A percentile compares a stretch with the other conserved stretches of the same genome.
Conservation (phyloP, 805 yeast species). For the Lipomyces spencermartinsiae region DNA sequence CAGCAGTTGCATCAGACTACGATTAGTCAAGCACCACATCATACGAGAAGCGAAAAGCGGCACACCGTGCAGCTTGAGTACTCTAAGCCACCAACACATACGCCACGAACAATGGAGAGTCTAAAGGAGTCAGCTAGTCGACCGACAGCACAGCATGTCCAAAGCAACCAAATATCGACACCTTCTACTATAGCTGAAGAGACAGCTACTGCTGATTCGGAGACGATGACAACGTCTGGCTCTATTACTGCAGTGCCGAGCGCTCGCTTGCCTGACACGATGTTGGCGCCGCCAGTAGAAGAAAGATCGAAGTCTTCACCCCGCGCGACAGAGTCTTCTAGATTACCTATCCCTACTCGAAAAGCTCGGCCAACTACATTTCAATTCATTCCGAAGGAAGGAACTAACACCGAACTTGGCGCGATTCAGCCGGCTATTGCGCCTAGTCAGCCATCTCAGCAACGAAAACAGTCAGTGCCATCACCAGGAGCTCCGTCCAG, state of each 20-base stretch:
- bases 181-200: neutral
- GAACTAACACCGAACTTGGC: conserved; percentile 1
- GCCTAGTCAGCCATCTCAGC: neutral
- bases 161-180: neutral
- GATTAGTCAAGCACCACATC: conserved; percentile 12
- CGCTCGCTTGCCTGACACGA: neutral
- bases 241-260: neutral
- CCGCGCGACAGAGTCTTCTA: conserved; percentile 5
- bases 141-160: neutral
- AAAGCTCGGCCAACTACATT: conserved; percentile 27
- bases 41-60: conserved; percentile 25
- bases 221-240: neutral
- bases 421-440: neutral
- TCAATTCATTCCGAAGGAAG: conserved; percentile 1
- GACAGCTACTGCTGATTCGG: neutral
- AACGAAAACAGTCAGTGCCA: neutral
- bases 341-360: conserved; percentile 23
- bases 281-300: neutral
- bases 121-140: conserved; percentile 16
- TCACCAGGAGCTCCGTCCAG: neutral
- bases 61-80: conserved; percentile 36
- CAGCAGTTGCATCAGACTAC: conserved; percentile 29
- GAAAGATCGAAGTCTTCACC: neutral
- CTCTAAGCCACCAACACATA: conserved; percentile 28
- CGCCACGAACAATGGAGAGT: conserved; percentile 35